Conservation (phyloP, 306 rosid species). For the Glycine soja region DNA sequence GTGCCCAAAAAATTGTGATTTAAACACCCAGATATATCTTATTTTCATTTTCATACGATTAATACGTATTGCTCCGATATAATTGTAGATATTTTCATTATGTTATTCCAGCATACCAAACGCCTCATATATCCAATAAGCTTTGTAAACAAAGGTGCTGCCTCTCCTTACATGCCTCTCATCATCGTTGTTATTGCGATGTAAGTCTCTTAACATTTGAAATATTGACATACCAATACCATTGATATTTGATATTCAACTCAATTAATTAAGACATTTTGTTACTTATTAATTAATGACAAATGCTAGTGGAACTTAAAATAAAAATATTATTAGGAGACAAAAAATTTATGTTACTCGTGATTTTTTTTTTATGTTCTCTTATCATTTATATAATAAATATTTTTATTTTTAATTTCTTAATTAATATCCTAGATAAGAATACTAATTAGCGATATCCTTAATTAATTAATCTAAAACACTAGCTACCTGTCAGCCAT, state of each 20-base stretch:
- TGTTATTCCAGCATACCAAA: background rate
- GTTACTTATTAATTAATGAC: constrained; percentile 3
- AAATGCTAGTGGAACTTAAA: too few relatives aligned
- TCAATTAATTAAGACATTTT: background rate
- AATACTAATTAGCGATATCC: too few relatives aligned
- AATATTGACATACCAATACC: background rate
- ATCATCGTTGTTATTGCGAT: background rate
- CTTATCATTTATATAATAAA: too few relatives aligned
- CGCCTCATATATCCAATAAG: background rate
- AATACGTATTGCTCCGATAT: background rate
- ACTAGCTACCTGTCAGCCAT: too few relatives aligned
- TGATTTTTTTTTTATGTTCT: too few relatives aligned
- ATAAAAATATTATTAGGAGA: too few relatives aligned
- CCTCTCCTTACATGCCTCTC: background rate
- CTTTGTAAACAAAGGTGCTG: background rate
- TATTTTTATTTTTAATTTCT: too few relatives aligned
- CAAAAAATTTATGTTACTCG: too few relatives aligned
- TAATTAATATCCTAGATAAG: too few relatives aligned
- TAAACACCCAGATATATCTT: background rate
- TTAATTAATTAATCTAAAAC: too few relatives aligned
- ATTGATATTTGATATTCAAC: background rate
- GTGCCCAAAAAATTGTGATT: background rate
- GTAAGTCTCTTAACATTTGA: background rate
- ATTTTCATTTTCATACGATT: background rate
- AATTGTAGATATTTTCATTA: background rate